These are phyloP conservation scores for Citeromyces nyonsensis DNA, from an alignment of 805 yeast species.

Conservation along the genomic window DNA sequence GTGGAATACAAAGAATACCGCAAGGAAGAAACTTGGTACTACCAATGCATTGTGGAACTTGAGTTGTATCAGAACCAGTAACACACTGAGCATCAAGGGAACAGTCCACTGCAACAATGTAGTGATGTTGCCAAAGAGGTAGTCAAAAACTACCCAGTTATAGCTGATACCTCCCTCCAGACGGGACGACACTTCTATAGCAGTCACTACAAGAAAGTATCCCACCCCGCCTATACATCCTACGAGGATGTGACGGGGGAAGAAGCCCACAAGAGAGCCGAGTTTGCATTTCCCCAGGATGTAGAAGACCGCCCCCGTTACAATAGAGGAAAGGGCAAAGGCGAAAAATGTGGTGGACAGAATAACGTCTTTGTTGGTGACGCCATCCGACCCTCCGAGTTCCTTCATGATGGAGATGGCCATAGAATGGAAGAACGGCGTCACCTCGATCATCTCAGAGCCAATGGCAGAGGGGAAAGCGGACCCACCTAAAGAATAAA, in stretches of 20 bases:
- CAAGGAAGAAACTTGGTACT: slow-evolving; percentile 69
- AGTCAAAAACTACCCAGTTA: slow-evolving; percentile 34
- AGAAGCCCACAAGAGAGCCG: slow-evolving; percentile 84
- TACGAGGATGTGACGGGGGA: slow-evolving; percentile 89
- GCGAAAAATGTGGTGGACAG: slow-evolving; percentile 80
- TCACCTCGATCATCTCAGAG: slow-evolving; percentile 97
- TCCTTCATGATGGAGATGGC: slow-evolving; percentile 52
- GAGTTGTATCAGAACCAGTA: slow-evolving; percentile 50
- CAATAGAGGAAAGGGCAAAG: slow-evolving; percentile 66
- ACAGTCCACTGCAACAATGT: slow-evolving; percentile 48
- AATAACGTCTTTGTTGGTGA: slow-evolving; percentile 29
- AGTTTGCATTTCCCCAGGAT: slow-evolving; percentile 62
- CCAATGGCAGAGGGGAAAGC: slow-evolving; percentile 87
- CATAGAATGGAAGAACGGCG: slow-evolving; percentile 95
- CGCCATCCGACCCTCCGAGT: slow-evolving; percentile 19
- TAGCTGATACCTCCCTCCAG: slow-evolving; percentile 62
- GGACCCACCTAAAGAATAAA: slow-evolving; percentile 82
- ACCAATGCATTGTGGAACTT: slow-evolving; percentile 46
- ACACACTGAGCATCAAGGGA: slow-evolving; percentile 49
- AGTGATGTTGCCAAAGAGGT: slow-evolving; percentile 22
- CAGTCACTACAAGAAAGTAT: slow-evolving; percentile 79
- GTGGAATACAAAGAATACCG: slow-evolving; percentile 59
- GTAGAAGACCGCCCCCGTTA: slow-evolving; percentile 77
- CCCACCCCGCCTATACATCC: slow-evolving; percentile 99
- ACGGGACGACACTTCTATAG: slow-evolving; percentile 80